Conservation (phyloP, 371 early-diverging fungal genomes). For the Blakeslea trispora region DNA sequence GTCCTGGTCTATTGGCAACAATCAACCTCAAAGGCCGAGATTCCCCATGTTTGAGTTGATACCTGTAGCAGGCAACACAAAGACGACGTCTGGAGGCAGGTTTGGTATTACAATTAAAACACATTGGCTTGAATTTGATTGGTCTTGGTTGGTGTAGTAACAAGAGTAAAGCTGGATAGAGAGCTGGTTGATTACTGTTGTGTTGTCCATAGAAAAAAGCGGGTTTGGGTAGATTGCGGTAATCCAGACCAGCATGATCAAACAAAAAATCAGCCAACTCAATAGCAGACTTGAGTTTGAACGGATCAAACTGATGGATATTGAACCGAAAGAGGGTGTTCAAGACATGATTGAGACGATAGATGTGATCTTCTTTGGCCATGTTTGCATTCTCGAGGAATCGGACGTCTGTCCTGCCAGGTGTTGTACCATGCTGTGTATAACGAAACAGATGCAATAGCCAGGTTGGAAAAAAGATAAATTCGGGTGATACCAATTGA, state of each 20-base stretch:
- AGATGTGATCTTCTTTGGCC: slow-evolving; percentile 53
- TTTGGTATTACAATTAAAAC: slow-evolving; percentile 45
- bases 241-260: slow-evolving; percentile 38
- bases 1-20: slow-evolving; percentile 41
- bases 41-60: slow-evolving; percentile 42
- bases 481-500: slow-evolving; percentile 37
- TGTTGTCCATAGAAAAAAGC: slow-evolving; percentile 16
- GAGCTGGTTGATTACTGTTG: slow-evolving; percentile 18
- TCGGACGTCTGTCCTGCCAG: slow-evolving; percentile 48
- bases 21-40: slow-evolving; percentile 42
- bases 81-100: slow-evolving; percentile 45
- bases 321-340: slow-evolving; percentile 51
- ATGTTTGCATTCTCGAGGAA: slow-evolving; percentile 43
- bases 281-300: slow-evolving; percentile 27
- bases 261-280: slow-evolving; percentile 41
- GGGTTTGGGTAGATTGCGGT: slow-evolving; percentile 37
- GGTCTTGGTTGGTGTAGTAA: slow-evolving; percentile 42
- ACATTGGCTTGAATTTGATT: slow-evolving; percentile 42
- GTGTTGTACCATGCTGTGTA: slow-evolving; percentile 39
- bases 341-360: slow-evolving; percentile 47
- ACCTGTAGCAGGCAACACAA: slow-evolving; percentile 48
- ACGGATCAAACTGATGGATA: slow-evolving; percentile 33
- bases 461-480: slow-evolving; percentile 53
- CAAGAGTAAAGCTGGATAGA: slow-evolving; percentile 32
- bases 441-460: slow-evolving; percentile 47